Percentiles rank a stretch among this genome's conserved stretches.
These are phyloP conservation scores for Xylariaceae sp. DNA, from an alignment of 2,329 filamentous ascomycete species.

Conservation along the genomic window DNA sequence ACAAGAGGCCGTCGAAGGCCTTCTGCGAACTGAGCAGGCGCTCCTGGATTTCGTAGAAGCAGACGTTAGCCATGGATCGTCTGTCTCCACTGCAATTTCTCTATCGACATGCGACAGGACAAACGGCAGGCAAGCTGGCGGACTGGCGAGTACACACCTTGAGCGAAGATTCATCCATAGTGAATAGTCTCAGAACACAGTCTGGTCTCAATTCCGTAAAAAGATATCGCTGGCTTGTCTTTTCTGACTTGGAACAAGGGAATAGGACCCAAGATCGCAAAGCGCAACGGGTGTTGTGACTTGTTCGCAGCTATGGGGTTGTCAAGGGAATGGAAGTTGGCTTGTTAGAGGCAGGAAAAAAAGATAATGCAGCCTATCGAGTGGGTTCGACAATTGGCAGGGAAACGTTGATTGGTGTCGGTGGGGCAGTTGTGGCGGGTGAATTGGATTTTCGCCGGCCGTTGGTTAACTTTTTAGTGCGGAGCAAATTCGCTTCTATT, in stretches of 20 bases:
- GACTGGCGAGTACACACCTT: constrained; percentile 38
- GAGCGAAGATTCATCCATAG: constrained; percentile 42
- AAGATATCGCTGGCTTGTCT: background rate
- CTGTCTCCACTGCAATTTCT: constrained; percentile 4
- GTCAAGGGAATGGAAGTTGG: background rate
- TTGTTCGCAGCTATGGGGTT: too few relatives aligned
- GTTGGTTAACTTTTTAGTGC: constrained; percentile 21
- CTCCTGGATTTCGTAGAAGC: constrained; percentile 37
- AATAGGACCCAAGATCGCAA: too few relatives aligned
- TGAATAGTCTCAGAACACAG: background rate
- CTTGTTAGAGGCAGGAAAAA: constrained; percentile 14
- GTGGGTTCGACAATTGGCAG: constrained; percentile 2
- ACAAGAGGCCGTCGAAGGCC: constrained; percentile 81
- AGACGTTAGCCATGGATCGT: constrained; percentile 21
- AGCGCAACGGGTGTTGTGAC: too few relatives aligned
- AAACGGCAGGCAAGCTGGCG: constrained; percentile 19
- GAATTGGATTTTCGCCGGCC: constrained; percentile 11
- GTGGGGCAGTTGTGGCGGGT: constrained; percentile 1
- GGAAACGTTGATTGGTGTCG: constrained; percentile 15
- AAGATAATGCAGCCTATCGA: constrained; percentile 17
- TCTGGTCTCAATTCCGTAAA: too few relatives aligned
- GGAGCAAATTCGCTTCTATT: constrained; percentile 22
- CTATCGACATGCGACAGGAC: background rate
- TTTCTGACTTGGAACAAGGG: too few relatives aligned
- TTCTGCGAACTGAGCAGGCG: constrained; percentile 57